Percentiles rank a stretch among this genome's conserved stretches.
phyloP scores from a whole-genome alignment of 192 early-diverging fungal genomes.

The Phycomyces blakesleeanus region DNA sequence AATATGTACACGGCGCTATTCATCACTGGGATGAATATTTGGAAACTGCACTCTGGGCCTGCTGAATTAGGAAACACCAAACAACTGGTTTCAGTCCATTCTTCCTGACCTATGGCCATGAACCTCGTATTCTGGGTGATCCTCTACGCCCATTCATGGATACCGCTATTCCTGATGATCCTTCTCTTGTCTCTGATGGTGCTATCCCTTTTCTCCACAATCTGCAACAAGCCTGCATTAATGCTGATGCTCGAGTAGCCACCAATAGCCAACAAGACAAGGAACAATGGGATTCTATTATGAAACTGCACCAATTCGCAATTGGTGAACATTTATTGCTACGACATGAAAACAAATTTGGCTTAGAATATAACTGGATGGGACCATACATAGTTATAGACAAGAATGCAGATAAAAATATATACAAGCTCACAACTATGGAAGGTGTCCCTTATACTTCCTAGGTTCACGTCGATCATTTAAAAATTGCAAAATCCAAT shows the following conservation, averaged over 20 bases:
- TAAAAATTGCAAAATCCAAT: not conserved
- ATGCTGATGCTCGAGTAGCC: not conserved
- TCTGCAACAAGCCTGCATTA: not conserved
- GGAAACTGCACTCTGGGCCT: no score
- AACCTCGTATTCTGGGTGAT: no score
- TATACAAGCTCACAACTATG: not conserved
- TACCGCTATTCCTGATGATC: no score
- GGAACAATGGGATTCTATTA: not conserved
- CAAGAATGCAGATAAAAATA: not conserved
- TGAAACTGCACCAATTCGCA: not conserved
- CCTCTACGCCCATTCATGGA: no score
- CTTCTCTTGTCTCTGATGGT: no score
- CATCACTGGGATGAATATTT: no score
- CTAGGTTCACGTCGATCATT: slow-evolving; percentile 3
- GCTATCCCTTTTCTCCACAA: no score
- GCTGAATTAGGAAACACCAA: no score
- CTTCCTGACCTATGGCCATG: no score
- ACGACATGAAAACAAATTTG: not conserved
- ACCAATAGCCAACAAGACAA: not conserved
- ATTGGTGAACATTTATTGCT: slow-evolving; percentile 1
- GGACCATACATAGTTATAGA: not conserved
- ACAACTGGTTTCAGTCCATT: no score
- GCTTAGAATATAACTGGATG: slow-evolving; percentile 13
- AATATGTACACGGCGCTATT: no score
- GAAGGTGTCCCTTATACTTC: not conserved